phyloP scores from a whole-genome alignment of 768 basidiomycete genomes.

The Tremella yokohamensis region DNA sequence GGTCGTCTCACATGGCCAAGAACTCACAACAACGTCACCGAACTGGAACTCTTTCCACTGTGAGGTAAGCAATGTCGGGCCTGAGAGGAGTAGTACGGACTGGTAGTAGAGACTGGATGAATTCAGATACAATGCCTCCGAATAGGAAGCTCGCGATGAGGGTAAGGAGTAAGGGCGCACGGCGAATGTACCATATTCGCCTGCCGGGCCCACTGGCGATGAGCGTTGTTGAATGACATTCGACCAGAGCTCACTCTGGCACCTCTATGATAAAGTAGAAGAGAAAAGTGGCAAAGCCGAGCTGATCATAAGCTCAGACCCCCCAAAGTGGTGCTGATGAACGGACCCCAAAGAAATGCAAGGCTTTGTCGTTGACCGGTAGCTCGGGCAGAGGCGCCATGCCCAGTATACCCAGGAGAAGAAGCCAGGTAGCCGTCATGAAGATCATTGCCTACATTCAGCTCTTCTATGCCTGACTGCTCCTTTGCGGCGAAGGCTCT shows the following conservation, averaged over 20 bases:
- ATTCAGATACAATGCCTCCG: slow-evolving; percentile 43
- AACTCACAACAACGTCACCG: slow-evolving; percentile 41
- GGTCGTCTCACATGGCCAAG: not conserved
- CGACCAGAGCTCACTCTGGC: slow-evolving; percentile 38
- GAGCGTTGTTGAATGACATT: not conserved
- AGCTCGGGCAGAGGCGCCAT: slow-evolving; percentile 45
- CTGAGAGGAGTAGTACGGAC: slow-evolving; percentile 23
- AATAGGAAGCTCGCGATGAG: slow-evolving; percentile 37
- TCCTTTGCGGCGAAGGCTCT: not conserved
- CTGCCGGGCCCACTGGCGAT: slow-evolving; percentile 24
- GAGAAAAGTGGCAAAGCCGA: slow-evolving; percentile 48
- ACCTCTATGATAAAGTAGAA: slow-evolving; percentile 50
- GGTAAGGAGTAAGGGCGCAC: slow-evolving; percentile 44
- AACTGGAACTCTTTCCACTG: slow-evolving; percentile 50
- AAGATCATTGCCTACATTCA: slow-evolving; percentile 37
- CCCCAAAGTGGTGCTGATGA: not conserved
- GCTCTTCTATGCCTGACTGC: not conserved
- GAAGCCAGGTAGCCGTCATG: slow-evolving; percentile 42
- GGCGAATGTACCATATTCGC: slow-evolving; percentile 48
- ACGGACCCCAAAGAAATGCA: slow-evolving; percentile 50
- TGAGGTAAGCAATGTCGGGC: not conserved
- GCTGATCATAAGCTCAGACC: slow-evolving; percentile 15
- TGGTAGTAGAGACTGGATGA: slow-evolving; percentile 42
- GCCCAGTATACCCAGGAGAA: slow-evolving; percentile 43
- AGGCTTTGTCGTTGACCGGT: slow-evolving; percentile 49